These are phyloP conservation scores for Begonia fuchsioides DNA, from an alignment of 306 rosid genomes.

Conservation along the genomic window DNA sequence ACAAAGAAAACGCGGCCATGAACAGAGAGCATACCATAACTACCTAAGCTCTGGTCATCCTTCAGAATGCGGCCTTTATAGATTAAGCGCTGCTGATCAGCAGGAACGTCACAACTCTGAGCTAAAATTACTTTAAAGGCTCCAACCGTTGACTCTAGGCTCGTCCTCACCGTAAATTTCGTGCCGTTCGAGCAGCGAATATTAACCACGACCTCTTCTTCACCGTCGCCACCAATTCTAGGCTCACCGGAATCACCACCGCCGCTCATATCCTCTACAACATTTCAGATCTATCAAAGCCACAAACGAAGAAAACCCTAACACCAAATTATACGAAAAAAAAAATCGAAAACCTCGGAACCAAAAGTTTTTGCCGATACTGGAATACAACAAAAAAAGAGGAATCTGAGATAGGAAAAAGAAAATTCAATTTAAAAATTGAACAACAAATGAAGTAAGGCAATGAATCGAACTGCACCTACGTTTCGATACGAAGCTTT, in stretches of 20 bases:
- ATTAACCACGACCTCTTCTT: slow-evolving; percentile 22
- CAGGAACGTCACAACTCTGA: slow-evolving; percentile 33
- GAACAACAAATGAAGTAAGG: not conserved
- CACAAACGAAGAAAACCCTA: not conserved
- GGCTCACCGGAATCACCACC: not conserved
- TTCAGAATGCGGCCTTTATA: slow-evolving; percentile 81
- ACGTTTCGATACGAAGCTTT: not conserved
- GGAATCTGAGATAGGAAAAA: not conserved
- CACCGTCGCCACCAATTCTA: slow-evolving; percentile 11
- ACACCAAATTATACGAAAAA: not conserved
- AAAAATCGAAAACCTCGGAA: not conserved
- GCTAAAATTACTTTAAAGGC: slow-evolving; percentile 46
- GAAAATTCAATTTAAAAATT: not conserved
- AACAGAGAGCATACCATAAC: slow-evolving; percentile 38
- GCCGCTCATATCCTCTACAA: not conserved
- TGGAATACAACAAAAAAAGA: not conserved
- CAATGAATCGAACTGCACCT: not conserved
- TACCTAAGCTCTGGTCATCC: slow-evolving; percentile 60
- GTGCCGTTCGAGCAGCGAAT: slow-evolving; percentile 64
- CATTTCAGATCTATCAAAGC: slow-evolving; percentile 1
- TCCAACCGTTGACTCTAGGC: slow-evolving; percentile 37
- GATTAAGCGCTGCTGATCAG: slow-evolving; percentile 72
- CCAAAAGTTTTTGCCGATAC: not conserved
- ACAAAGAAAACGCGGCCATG: not conserved
- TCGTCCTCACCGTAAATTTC: slow-evolving; percentile 41